Evolutionary conservation across 2,329 filamentous ascomycete genomes (phyloP).

Genomic region (Sporothrix humicola): DNA sequence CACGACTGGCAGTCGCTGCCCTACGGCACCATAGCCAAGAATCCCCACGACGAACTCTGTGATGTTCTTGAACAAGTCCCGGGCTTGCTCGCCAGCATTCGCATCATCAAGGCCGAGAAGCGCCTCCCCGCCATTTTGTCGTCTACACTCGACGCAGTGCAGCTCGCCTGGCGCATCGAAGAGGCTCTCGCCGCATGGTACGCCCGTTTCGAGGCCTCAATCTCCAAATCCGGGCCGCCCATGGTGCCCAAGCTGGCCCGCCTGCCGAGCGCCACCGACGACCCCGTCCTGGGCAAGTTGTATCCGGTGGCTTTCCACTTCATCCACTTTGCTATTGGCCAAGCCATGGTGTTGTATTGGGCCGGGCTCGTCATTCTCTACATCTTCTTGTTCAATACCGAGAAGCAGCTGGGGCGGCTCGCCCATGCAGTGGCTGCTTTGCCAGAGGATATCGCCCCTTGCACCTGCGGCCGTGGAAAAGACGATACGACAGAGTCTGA

Average conservation of each 20-base stretch:
- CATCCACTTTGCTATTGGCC: neutral
- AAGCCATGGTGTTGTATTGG: neutral
- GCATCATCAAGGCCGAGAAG: neutral
- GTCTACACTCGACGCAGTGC: neutral
- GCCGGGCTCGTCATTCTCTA: neutral
- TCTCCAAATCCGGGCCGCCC: neutral
- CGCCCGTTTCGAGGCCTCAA: neutral
- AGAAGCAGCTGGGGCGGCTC: neutral
- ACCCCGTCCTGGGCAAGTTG: neutral
- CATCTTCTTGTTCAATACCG: neutral
- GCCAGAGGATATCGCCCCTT: neutral
- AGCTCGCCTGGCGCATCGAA: constrained; percentile 5
- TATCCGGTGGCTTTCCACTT: neutral
- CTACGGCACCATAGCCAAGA: neutral
- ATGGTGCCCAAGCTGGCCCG: neutral
- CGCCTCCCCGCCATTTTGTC: neutral
- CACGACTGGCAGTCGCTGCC: neutral
- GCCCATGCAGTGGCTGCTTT: neutral
- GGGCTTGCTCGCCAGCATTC: neutral
- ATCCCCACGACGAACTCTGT: neutral
- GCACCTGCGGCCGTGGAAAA: constrained; percentile 2
- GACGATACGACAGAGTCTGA: neutral
- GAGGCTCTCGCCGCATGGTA: neutral
- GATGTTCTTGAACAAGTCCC: neutral
- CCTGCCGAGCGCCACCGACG: neutral